Conservation (phyloP, 2,329 filamentous ascomycete species). For the Fusarium xyrophilum region DNA sequence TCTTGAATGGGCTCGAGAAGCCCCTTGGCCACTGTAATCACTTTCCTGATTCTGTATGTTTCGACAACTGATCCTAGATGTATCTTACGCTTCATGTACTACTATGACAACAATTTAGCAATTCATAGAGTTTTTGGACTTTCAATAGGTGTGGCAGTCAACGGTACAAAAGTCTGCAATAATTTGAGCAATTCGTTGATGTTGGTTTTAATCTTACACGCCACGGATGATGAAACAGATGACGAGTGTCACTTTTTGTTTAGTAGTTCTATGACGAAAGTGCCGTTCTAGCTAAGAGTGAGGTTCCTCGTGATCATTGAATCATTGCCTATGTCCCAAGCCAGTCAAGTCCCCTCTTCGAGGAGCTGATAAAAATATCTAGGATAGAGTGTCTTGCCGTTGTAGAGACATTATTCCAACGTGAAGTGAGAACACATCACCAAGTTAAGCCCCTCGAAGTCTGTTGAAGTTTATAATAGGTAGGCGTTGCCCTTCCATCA, state of each 20-base stretch:
- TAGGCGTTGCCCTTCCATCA: no score
- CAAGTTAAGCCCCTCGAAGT: no score
- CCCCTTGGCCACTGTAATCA: background rate
- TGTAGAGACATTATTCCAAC: background rate
- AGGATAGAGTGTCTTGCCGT: background rate
- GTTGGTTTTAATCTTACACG: background rate
- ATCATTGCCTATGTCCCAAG: no score
- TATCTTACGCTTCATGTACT: background rate
- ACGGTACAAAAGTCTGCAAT: background rate
- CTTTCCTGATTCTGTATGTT: background rate
- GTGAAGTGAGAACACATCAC: background rate
- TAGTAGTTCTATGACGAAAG: background rate
- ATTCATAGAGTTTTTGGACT: background rate
- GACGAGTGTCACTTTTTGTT: background rate
- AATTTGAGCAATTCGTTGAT: background rate
- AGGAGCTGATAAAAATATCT: background rate
- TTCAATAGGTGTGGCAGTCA: background rate
- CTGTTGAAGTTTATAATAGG: background rate
- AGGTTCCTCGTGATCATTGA: no score
- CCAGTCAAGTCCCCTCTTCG: background rate
- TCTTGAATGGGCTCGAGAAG: background rate
- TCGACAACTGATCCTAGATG: background rate
- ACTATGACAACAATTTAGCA: background rate
- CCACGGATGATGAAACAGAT: no score
- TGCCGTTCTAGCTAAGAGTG: background rate